phyloP scores from a whole-genome alignment of 2,329 filamentous ascomycete genomes.

The Xylaria sp. region DNA sequence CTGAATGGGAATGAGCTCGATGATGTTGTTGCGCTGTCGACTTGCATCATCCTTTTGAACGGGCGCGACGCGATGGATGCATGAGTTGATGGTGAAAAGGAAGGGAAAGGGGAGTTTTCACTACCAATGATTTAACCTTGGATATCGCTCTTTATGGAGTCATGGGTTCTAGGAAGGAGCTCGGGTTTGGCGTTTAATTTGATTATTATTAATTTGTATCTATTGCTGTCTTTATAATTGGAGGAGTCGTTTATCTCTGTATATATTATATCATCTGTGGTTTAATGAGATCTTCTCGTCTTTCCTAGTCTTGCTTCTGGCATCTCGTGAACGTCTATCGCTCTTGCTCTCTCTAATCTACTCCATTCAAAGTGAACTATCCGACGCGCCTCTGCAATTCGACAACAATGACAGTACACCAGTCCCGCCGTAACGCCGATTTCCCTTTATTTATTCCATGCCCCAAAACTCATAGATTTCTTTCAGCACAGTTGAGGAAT shows the following conservation, averaged over 20 bases:
- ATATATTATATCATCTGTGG: constrained; percentile 24
- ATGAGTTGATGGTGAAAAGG: constrained; percentile 21
- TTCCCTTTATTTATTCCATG: constrained; percentile 24
- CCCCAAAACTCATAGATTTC: constrained; percentile 57
- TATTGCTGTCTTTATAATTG: constrained; percentile 26
- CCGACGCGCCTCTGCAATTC: background rate
- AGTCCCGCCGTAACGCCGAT: background rate
- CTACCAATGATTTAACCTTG: background rate
- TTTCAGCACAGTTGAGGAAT: constrained; percentile 50
- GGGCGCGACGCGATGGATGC: constrained; percentile 44
- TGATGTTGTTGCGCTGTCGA: constrained; percentile 41
- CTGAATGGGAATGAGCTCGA: constrained; percentile 41
- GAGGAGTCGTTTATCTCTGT: constrained; percentile 15
- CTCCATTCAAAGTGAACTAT: background rate
- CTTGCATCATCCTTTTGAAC: constrained; percentile 42
- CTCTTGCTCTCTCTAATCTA: background rate
- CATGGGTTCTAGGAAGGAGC: background rate
- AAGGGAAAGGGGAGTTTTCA: background rate
- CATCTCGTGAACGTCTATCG: background rate
- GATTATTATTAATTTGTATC: background rate
- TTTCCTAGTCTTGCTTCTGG: background rate
- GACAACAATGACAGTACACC: background rate
- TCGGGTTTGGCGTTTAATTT: constrained; percentile 14
- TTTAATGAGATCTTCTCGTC: background rate
- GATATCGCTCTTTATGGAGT: background rate